Conservation (phyloP, 2,329 filamentous ascomycete genomes). For the Aspergillus felis region DNA sequence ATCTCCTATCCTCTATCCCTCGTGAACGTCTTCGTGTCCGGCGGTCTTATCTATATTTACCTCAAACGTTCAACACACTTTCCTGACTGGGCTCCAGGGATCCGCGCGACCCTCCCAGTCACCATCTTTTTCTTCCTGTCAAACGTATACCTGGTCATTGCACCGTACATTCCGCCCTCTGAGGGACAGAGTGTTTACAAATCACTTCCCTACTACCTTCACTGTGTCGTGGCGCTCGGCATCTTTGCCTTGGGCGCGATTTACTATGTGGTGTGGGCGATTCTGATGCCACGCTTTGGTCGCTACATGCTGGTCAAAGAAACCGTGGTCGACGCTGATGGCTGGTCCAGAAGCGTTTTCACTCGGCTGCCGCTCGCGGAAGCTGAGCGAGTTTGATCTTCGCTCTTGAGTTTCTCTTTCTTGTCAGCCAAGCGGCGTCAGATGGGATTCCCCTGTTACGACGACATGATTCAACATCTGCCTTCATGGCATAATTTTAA, state of each 20-base stretch:
- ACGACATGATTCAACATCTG: conserved; percentile 15
- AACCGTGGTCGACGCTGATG: conserved; percentile 55
- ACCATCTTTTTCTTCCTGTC: conserved; percentile 51
- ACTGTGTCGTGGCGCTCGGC: conserved; percentile 51
- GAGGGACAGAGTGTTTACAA: conserved; percentile 50
- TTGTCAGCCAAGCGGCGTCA: neutral
- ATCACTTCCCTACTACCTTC: conserved; percentile 50
- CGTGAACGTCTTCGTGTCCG: conserved; percentile 50
- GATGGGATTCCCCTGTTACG: conserved; percentile 1
- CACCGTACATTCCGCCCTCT: conserved; percentile 50
- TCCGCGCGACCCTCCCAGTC: conserved; percentile 49
- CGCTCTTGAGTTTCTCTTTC: neutral
- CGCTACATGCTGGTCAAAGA: conserved; percentile 55
- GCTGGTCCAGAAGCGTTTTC: conserved; percentile 60
- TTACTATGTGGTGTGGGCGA: conserved; percentile 52
- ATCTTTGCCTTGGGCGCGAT: conserved; percentile 49
- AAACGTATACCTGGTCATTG: conserved; percentile 51
- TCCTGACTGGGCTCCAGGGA: conserved; percentile 47
- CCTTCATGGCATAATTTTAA: conserved; percentile 9
- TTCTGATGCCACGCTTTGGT: conserved; percentile 43
- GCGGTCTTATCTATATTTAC: conserved; percentile 48
- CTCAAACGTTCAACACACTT: conserved; percentile 30
- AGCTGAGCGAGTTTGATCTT: conserved; percentile 5
- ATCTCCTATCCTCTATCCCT: conserved; percentile 43
- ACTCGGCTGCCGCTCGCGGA: conserved; percentile 36